Conservation (phyloP, 441 rosid species). For the Aquilaria agallochum region DNA sequence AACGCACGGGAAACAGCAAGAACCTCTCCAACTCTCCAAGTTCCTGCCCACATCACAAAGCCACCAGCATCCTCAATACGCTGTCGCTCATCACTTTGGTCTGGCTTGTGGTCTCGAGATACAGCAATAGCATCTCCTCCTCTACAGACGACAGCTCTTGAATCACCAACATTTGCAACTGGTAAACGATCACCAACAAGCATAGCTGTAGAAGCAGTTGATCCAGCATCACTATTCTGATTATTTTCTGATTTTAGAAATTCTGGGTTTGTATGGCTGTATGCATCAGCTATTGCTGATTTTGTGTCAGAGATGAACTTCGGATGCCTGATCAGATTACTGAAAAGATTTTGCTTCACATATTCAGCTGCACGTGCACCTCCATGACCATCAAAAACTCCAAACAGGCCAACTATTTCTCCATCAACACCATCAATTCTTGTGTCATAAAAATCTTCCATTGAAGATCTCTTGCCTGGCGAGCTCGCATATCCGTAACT, state of each 20-base stretch:
- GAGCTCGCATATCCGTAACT: constrained; percentile 99
- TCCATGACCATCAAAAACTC: constrained; percentile 99
- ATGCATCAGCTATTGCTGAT: constrained; percentile 97
- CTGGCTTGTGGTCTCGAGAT: constrained; percentile 98
- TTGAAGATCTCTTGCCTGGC: constrained; percentile 92
- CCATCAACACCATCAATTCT: constrained; percentile 91
- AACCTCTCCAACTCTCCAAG: constrained; percentile 99
- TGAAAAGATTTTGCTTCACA: constrained; percentile 91
- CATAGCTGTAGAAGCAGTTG: constrained; percentile 98
- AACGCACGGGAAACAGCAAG: constrained; percentile 96
- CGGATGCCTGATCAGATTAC: constrained; percentile 94
- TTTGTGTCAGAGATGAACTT: constrained; percentile 91
- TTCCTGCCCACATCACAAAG: constrained; percentile 99
- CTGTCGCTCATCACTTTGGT: constrained; percentile 93
- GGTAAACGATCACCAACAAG: constrained; percentile 93
- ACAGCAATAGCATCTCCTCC: constrained; percentile 94
- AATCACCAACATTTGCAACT: constrained; percentile 99
- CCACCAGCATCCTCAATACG: constrained; percentile 99
- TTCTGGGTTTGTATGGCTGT: constrained; percentile 85
- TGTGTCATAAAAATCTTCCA: constrained; percentile 98
- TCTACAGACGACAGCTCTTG: constrained; percentile 96
- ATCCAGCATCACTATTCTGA: constrained; percentile 98
- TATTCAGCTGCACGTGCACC: constrained; percentile 99
- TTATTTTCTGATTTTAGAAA: constrained; percentile 85
- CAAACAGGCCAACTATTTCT: constrained; percentile 91